These are phyloP conservation scores for Thymus mandschuricus DNA, from an alignment of 257 asterid species.

Conservation along the genomic window DNA sequence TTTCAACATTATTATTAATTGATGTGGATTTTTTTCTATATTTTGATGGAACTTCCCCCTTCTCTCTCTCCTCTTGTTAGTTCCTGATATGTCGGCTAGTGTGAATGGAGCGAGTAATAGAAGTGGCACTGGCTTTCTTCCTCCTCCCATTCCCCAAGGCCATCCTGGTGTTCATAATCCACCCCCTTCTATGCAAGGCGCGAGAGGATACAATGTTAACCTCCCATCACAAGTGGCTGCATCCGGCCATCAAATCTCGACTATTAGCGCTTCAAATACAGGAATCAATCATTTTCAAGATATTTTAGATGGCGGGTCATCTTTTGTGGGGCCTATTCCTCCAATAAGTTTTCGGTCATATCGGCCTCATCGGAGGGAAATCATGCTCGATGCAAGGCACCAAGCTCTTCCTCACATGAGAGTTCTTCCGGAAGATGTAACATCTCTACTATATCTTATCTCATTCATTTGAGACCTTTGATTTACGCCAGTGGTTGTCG, in stretches of 20 bases:
- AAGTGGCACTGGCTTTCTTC: slow-evolving; percentile 48
- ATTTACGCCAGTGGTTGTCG: slow-evolving; percentile 25
- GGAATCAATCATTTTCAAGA: slow-evolving; percentile 53
- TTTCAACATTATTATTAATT: not conserved
- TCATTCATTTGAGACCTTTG: slow-evolving; percentile 14
- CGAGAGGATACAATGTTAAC: slow-evolving; percentile 52
- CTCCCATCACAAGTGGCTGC: slow-evolving; percentile 53
- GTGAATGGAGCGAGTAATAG: slow-evolving; percentile 45
- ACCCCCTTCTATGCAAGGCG: slow-evolving; percentile 52
- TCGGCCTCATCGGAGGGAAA: slow-evolving; percentile 67
- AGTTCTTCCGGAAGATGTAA: slow-evolving; percentile 82
- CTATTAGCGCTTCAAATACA: slow-evolving; percentile 38
- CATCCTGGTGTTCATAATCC: slow-evolving; percentile 48
- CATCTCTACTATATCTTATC: not conserved
- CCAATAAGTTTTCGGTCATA: slow-evolving; percentile 54
- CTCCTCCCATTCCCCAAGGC: slow-evolving; percentile 52
- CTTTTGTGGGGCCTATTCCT: slow-evolving; percentile 56
- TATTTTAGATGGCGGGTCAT: slow-evolving; percentile 47
- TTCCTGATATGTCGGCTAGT: slow-evolving; percentile 38
- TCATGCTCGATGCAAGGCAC: slow-evolving; percentile 51
- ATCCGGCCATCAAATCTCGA: slow-evolving; percentile 47
- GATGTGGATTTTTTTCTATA: slow-evolving; percentile 25
- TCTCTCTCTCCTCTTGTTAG: slow-evolving; percentile 23
- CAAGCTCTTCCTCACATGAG: slow-evolving; percentile 62
- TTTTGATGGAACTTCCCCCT: not conserved